These are phyloP conservation scores for Zoysia matrella DNA, from an alignment of 202 grass and related monocot genomes.

Conservation along the genomic window DNA sequence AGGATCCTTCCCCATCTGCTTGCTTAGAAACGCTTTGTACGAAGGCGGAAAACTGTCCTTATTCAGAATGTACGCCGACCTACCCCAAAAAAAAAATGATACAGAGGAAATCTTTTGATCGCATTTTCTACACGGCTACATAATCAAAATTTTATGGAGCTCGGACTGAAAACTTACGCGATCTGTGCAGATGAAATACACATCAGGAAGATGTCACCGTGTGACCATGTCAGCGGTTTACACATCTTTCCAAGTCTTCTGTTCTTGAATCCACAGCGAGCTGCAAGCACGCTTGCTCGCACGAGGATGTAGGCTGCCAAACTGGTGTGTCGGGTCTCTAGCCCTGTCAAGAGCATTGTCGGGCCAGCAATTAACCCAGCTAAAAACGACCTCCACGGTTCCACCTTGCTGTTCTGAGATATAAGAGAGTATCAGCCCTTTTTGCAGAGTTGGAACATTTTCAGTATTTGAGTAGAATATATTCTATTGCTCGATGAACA, in stretches of 20 bases:
- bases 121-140: background rate
- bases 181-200: slow-evolving; percentile 94
- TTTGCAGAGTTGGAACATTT: background rate
- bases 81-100: slow-evolving; percentile 42
- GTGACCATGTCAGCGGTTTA: slow-evolving; percentile 89
- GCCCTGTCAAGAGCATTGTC: slow-evolving; percentile 77
- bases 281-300: slow-evolving; percentile 78
- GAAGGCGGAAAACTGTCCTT: slow-evolving; percentile 88
- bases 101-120: background rate
- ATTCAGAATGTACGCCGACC: slow-evolving; percentile 84
- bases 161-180: slow-evolving; percentile 60
- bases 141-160: slow-evolving; percentile 15
- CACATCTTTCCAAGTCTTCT: slow-evolving; percentile 81
- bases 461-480: background rate
- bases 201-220: slow-evolving; percentile 98
- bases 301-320: slow-evolving; percentile 97
- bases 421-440: slow-evolving; percentile 29
- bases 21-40: slow-evolving; percentile 87
- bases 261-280: slow-evolving; percentile 95
- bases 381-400: slow-evolving; percentile 79
- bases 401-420: slow-evolving; percentile 82
- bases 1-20: slow-evolving; percentile 84
- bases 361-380: slow-evolving; percentile 79
- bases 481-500: background rate
- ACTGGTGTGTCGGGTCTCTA: slow-evolving; percentile 69